Evolutionary conservation across 129 eudicot genomes (phyloP), one percentile per base, ranked within the genome.

Genomic region (Lonicera japonica): DNA sequence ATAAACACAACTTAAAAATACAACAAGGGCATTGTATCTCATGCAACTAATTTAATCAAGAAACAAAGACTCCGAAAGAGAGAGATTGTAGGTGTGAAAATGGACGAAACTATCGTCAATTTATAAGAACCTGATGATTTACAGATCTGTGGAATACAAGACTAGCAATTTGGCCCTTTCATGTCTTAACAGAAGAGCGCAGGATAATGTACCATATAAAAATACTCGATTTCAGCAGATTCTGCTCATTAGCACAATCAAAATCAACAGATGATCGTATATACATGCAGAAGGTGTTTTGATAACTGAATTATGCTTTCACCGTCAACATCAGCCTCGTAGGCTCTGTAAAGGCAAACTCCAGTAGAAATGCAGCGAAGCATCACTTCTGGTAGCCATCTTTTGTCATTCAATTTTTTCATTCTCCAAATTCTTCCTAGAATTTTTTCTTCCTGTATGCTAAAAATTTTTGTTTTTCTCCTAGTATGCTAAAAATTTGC

Each of bases 211-310:
- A n/a, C n/a, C 19, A 18, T 50, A 64, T 39, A 46, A 47, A 0
- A 16, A 47, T 8, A 63, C 57, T 46, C n/a, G 2, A 25, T n/a
- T 23, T 25, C 68, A 64, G 48, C 54, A n/a, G 46, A 47, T 64
- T 6, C 19, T 64, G 39, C 58, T 25, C 25, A 17, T 45, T 25
- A 46, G 36, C 36, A 29, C 36, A 29, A 29, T 29, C 36, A 29
- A 29, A 29, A 1, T 29, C 36, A 29, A 29, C 36, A 29, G 36
- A 29, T 6, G 36, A 2, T 29, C 36, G 36, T 29, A 29, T 51
- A 34, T 52, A 65, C 60, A 52, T 17, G 60, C 21, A 65, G 51
- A 18, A 25, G 38, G 5, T 5, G 20, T 46, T 48, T 21, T 18
- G 34, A 10, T 13, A 58, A 58, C 61, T 14, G 19, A 23, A 56